phyloP scores from a whole-genome alignment of 2,329 filamentous ascomycete genomes.

The Talaromyces sp. region DNA sequence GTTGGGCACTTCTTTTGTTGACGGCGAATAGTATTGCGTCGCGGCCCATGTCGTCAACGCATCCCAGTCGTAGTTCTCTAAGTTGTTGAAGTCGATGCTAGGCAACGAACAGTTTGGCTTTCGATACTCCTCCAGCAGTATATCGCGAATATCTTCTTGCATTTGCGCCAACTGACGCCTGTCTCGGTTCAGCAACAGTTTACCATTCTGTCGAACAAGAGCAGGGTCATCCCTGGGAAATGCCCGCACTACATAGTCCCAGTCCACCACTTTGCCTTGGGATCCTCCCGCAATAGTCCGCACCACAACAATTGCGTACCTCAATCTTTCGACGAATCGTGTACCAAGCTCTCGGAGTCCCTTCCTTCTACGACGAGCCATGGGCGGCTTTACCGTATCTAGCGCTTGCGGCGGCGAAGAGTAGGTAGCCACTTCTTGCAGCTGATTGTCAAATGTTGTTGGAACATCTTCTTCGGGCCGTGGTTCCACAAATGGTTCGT shows the following conservation, averaged over 20 bases:
- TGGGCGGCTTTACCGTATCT: neutral
- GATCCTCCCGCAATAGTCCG: constrained; percentile 41
- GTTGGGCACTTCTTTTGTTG: constrained; percentile 30
- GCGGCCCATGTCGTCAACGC: constrained; percentile 43
- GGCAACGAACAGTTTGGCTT: constrained; percentile 33
- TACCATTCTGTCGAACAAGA: constrained; percentile 36
- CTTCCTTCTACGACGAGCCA: constrained; percentile 15
- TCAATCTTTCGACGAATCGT: constrained; percentile 29
- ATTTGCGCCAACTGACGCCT: constrained; percentile 38
- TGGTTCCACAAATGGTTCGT: neutral
- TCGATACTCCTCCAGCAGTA: constrained; percentile 41
- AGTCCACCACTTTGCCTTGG: constrained; percentile 39
- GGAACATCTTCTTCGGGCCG: neutral
- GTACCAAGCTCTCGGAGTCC: constrained; percentile 21
- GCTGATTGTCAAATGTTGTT: neutral
- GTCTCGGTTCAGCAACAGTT: constrained; percentile 29
- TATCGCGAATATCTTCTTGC: constrained; percentile 42
- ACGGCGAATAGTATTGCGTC: constrained; percentile 34
- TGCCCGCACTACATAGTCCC: constrained; percentile 36
- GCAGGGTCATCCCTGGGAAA: constrained; percentile 36
- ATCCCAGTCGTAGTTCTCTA: constrained; percentile 43
- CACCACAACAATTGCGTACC: constrained; percentile 39
- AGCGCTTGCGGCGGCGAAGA: neutral
- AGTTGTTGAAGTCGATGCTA: constrained; percentile 37
- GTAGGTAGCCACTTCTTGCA: neutral